phyloP scores from a whole-genome alignment of 352 stramenopile species.

The Phytophthora ohioensis region DNA sequence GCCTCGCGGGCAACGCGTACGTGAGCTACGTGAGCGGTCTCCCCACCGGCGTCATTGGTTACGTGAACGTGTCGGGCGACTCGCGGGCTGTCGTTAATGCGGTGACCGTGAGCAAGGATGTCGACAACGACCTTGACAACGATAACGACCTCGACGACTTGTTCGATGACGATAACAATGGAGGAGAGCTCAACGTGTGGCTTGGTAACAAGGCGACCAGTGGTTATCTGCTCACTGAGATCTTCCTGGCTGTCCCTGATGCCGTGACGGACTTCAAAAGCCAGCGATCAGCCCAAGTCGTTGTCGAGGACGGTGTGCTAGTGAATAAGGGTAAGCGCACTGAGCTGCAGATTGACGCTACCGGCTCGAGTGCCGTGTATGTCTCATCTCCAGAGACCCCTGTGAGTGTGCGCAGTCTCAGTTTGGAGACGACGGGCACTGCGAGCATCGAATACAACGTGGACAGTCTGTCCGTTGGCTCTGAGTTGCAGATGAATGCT shows the following conservation, averaged over 20 bases:
- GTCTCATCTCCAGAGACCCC: slow-evolving; percentile 22
- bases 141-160: slow-evolving; percentile 19
- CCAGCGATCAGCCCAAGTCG: slow-evolving; percentile 25
- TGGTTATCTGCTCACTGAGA: slow-evolving; percentile 38
- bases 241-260: slow-evolving; percentile 30
- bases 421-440: slow-evolving; percentile 18
- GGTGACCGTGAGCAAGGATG: slow-evolving; percentile 29
- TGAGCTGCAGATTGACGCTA: slow-evolving; percentile 28
- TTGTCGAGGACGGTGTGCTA: slow-evolving; percentile 36
- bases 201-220: slow-evolving; percentile 13
- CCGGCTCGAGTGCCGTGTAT: slow-evolving; percentile 27
- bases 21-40: slow-evolving; percentile 32
- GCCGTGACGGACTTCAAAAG: slow-evolving; percentile 33
- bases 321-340: slow-evolving; percentile 4
- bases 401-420: slow-evolving; percentile 28
- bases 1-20: slow-evolving; percentile 26
- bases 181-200: slow-evolving; percentile 30
- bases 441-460: slow-evolving; percentile 33
- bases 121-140: slow-evolving; percentile 20
- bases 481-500: slow-evolving; percentile 23
- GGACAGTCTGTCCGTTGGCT: slow-evolving; percentile 6
- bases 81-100: slow-evolving; percentile 28
- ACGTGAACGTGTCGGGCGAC: slow-evolving; percentile 38
- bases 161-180: slow-evolving; percentile 22
- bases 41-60: slow-evolving; percentile 25